phyloP scores from a whole-genome alignment of 2,329 filamentous ascomycete genomes.

The Venturia oleaginea region DNA sequence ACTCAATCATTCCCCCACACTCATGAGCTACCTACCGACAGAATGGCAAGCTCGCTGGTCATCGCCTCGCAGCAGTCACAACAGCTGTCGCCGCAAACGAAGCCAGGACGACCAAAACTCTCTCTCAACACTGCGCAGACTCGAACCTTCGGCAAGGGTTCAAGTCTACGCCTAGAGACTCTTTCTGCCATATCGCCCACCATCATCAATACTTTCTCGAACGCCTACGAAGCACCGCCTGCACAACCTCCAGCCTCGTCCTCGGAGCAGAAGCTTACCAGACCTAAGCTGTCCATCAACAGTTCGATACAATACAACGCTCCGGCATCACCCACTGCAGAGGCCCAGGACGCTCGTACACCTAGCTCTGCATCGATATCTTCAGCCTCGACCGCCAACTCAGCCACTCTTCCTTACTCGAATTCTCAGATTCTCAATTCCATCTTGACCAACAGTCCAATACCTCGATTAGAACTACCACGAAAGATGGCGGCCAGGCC shows the following conservation, averaged over 20 bases:
- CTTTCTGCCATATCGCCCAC: constrained; percentile 51
- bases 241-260: constrained; percentile 23
- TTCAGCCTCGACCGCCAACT: constrained; percentile 29
- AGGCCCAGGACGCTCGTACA: constrained; percentile 21
- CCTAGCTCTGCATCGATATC: constrained; percentile 21
- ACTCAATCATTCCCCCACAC: constrained; percentile 10
- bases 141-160: constrained; percentile 44
- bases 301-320: constrained; percentile 19
- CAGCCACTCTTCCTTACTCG: constrained; percentile 36
- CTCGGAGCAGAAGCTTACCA: constrained; percentile 23
- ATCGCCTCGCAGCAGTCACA: constrained; percentile 22
- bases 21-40: constrained; percentile 19
- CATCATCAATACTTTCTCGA: constrained; percentile 51
- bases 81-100: constrained; percentile 16
- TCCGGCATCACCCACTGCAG: background rate
- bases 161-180: constrained; percentile 41
- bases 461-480: constrained; percentile 25
- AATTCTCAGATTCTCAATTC: constrained; percentile 36
- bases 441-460: constrained; percentile 38
- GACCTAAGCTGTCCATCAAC: constrained; percentile 26
- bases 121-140: constrained; percentile 49
- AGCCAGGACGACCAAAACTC: constrained; percentile 43
- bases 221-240: constrained; percentile 39
- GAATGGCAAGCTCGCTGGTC: constrained; percentile 37
- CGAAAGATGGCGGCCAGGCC: constrained; percentile 21